phyloP scores from a whole-genome alignment of 2,329 filamentous ascomycete species.

The Penicillium occitanis region DNA sequence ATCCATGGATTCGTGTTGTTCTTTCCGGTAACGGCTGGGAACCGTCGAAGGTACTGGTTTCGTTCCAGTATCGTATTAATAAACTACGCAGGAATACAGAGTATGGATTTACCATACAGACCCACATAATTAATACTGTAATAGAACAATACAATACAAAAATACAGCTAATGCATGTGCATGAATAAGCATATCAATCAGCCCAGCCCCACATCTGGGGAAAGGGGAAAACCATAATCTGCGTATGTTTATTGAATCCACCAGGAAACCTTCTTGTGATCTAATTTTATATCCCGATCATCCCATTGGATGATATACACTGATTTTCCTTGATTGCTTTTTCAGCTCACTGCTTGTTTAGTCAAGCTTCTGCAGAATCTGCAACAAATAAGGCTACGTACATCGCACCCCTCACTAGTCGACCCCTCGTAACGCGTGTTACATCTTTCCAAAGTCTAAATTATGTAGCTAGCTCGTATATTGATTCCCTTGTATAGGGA shows the following conservation, averaged over 20 bases:
- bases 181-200: constrained; percentile 8
- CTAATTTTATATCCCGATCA: background rate
- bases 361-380: background rate
- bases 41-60: background rate
- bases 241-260: background rate
- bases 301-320: background rate
- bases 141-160: background rate
- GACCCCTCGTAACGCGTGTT: background rate
- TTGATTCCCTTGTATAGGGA: background rate
- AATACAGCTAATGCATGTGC: constrained; percentile 10
- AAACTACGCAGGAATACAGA: background rate
- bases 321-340: background rate
- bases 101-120: background rate
- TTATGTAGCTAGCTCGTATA: background rate
- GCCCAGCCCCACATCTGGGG: background rate
- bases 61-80: background rate
- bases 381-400: background rate
- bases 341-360: constrained; percentile 1
- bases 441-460: background rate
- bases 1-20: background rate
- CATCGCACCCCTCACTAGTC: background rate
- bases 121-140: background rate
- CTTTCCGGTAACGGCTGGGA: background rate
- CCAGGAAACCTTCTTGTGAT: background rate
- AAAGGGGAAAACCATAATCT: background rate